Conservation (phyloP, 2,329 filamentous ascomycete genomes). For the Mycosphaerella arachidis region DNA sequence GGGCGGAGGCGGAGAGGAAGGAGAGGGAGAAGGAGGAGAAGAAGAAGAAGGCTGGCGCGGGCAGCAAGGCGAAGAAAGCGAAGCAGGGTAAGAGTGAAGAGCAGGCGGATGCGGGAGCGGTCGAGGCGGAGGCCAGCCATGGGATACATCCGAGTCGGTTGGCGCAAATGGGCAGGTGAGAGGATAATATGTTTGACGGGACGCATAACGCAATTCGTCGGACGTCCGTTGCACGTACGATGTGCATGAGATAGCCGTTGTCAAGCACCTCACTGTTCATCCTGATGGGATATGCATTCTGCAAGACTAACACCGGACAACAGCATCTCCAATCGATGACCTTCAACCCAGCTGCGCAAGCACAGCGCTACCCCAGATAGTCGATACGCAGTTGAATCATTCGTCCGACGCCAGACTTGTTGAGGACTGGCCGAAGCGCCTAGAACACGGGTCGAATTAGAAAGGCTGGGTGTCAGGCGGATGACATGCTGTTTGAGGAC, state of each 20-base stretch:
- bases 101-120: conserved; percentile 8
- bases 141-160: conserved; percentile 35
- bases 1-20: conserved; percentile 47
- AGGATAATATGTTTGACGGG: neutral
- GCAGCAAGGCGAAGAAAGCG: conserved; percentile 34
- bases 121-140: conserved; percentile 7
- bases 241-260: neutral
- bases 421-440: no score
- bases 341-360: neutral
- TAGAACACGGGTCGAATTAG: no score
- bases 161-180: conserved; percentile 22
- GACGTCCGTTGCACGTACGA: neutral
- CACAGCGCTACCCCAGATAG: no score
- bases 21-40: conserved; percentile 41
- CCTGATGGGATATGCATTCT: no score
- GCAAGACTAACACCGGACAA: neutral
- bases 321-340: neutral
- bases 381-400: no score
- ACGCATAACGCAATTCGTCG: neutral
- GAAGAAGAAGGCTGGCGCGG: conserved; percentile 27
- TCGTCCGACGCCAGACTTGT: no score
- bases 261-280: neutral
- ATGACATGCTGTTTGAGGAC: no score
- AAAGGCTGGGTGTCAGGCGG: no score
- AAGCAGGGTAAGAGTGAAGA: conserved; percentile 31